A percentile compares a stretch with the other conserved stretches of the same genome.
These are phyloP conservation scores for Colletotrichum simmondsii DNA, from an alignment of 2,329 filamentous ascomycete species.

Conservation along the genomic window DNA sequence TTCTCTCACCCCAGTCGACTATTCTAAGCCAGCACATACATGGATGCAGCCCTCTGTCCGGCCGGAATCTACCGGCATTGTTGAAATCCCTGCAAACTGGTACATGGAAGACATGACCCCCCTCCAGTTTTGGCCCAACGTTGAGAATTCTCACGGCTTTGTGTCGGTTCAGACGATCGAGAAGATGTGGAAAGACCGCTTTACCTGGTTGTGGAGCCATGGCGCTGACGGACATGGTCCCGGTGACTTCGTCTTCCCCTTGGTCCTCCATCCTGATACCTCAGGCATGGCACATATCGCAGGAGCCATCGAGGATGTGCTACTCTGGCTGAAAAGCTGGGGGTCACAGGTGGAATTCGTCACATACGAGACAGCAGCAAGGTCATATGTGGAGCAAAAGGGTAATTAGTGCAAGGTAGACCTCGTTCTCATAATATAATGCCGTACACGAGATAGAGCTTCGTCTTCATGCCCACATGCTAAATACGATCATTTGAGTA, in stretches of 20 bases:
- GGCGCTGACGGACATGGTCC: constrained; percentile 42
- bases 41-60: constrained; percentile 55
- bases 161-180: constrained; percentile 67
- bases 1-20: constrained; percentile 51
- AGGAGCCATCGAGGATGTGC: constrained; percentile 49
- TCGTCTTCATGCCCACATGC: neutral
- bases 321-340: constrained; percentile 13
- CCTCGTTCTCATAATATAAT: neutral
- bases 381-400: neutral
- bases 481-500: neutral
- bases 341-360: constrained; percentile 11
- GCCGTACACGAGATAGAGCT: neutral
- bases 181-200: constrained; percentile 70
- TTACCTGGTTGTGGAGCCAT: constrained; percentile 64
- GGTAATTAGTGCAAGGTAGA: neutral
- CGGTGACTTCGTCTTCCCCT: constrained; percentile 57
- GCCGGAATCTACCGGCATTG: constrained; percentile 40
- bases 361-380: constrained; percentile 8
- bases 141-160: constrained; percentile 65
- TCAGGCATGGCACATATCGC: constrained; percentile 71
- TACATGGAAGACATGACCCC: constrained; percentile 62
- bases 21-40: constrained; percentile 46
- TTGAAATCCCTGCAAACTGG: constrained; percentile 61
- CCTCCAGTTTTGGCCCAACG: constrained; percentile 56
- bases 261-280: constrained; percentile 68